phyloP scores from a whole-genome alignment of 2,329 filamentous ascomycete species.

The Fusarium sp. region DNA sequence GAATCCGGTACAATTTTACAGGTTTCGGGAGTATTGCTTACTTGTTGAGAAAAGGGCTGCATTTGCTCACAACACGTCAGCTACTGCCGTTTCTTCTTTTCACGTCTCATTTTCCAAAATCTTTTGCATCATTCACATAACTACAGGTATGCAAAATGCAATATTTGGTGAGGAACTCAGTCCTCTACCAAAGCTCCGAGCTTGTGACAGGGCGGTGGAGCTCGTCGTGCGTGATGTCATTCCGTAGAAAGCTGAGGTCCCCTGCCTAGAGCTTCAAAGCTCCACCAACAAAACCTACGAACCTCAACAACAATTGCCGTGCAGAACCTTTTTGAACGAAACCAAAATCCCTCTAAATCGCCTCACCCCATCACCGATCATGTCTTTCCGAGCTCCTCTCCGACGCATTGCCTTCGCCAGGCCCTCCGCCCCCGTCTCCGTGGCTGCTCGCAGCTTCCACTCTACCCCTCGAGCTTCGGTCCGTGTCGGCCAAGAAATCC shows the following conservation, averaged over 20 bases:
- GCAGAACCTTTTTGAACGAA: slow-evolving; percentile 8
- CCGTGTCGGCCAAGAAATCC: slow-evolving; percentile 82
- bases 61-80: not conserved
- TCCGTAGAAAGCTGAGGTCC: slow-evolving; percentile 6
- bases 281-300: slow-evolving; percentile 15
- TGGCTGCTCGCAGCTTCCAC: slow-evolving; percentile 67
- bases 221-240: slow-evolving; percentile 43
- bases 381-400: slow-evolving; percentile 54
- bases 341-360: not conserved
- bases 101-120: not conserved
- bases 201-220: slow-evolving; percentile 25
- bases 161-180: not conserved
- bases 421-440: slow-evolving; percentile 35
- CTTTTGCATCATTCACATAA: not conserved
- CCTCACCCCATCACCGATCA: slow-evolving; percentile 30
- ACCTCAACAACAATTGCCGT: slow-evolving; percentile 28
- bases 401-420: slow-evolving; percentile 50
- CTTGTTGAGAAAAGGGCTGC: not conserved
- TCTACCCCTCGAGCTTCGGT: slow-evolving; percentile 71
- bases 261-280: slow-evolving; percentile 23
- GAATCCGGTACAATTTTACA: not conserved
- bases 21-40: not conserved
- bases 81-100: not conserved
- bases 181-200: not conserved
- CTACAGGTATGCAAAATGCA: not conserved